Percentiles rank a stretch among this genome's conserved stretches.
These are phyloP conservation scores for Macrophomina pseudophaseolina DNA, from an alignment of 2,329 filamentous ascomycete genomes.

Conservation along the genomic window DNA sequence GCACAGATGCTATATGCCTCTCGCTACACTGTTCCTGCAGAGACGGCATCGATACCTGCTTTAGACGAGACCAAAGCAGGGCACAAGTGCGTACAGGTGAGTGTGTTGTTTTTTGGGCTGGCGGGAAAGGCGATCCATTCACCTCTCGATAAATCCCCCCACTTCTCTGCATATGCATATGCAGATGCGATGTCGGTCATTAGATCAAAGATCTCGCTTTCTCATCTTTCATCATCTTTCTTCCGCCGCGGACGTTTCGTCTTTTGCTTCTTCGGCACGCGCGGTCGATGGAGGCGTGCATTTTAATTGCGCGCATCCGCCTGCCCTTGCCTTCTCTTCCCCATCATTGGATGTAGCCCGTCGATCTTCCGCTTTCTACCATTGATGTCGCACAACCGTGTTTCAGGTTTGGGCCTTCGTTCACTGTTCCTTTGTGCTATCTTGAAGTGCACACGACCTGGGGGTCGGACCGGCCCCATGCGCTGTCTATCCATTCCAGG, in stretches of 20 bases:
- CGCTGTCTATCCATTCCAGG: not conserved
- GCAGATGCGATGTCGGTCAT: not conserved
- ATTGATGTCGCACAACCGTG: not conserved
- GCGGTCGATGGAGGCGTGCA: not conserved
- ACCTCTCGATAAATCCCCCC: not conserved
- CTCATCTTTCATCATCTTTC: not conserved
- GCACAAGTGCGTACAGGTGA: not conserved
- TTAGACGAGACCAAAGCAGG: not conserved
- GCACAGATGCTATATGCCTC: not conserved
- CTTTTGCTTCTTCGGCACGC: conserved; percentile 21
- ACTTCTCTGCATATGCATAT: not conserved
- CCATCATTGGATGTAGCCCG: not conserved
- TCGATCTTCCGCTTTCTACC: not conserved
- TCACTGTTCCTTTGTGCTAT: not conserved
- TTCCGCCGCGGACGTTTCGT: not conserved
- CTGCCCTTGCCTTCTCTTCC: not conserved
- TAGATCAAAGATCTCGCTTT: not conserved
- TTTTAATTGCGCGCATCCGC: not conserved
- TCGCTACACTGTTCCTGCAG: conserved; percentile 16
- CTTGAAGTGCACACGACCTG: not conserved
- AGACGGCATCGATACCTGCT: not conserved
- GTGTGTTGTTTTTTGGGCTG: not conserved
- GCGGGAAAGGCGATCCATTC: not conserved
- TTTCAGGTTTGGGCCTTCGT: conserved; percentile 12
- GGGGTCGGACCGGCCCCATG: not conserved